Evolutionary conservation across 345 rosid genomes (phyloP).

Genomic region (Xanthoceras sorbifolium): DNA sequence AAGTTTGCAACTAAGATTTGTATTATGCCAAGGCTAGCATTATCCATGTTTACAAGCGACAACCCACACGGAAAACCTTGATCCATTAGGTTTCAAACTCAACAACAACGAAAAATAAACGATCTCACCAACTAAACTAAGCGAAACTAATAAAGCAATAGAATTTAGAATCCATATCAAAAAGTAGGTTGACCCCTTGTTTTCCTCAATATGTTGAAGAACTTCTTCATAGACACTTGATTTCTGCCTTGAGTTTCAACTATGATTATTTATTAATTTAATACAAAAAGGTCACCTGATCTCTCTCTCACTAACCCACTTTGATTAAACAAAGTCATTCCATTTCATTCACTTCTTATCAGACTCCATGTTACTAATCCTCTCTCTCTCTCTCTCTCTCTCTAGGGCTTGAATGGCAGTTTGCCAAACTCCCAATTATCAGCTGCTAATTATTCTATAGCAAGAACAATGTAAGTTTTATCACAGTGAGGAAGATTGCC

Average conservation of each 20-base stretch:
- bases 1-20: not conserved
- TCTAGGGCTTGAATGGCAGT: not conserved
- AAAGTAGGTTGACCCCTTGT: not conserved
- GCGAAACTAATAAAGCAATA: no score
- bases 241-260: not conserved
- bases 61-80: no score
- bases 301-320: not conserved
- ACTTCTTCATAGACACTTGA: not conserved
- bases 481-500: not conserved
- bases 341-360: not conserved
- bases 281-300: not conserved
- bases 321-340: not conserved
- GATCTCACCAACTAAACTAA: no score
- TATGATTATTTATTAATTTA: not conserved
- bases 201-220: not conserved
- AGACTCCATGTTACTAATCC: not conserved
- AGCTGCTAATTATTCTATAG: not conserved
- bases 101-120: no score
- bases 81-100: no score
- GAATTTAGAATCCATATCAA: not conserved
- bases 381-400: no score
- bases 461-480: not conserved
- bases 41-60: no score
- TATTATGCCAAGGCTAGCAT: no score
- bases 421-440: not conserved